Conservation (phyloP, 106 monocot species). For the Cymbidium sinense region DNA sequence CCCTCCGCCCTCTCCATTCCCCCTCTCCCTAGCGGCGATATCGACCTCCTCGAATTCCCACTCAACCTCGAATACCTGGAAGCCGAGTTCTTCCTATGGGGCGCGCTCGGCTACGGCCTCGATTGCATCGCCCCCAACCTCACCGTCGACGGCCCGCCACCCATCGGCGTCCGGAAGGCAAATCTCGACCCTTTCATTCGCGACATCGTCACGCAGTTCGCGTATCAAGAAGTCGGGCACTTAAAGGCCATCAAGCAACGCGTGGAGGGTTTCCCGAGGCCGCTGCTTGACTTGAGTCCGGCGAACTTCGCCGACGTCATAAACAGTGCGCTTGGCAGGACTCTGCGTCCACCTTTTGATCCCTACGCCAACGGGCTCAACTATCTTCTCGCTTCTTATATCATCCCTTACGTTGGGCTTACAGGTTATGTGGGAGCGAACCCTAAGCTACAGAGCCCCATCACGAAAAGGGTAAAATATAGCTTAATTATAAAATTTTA, state of each 20-base stretch:
- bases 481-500: no score
- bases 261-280: conserved; percentile 58
- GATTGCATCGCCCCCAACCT: conserved; percentile 38
- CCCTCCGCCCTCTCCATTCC: background rate
- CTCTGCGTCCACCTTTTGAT: conserved; percentile 47
- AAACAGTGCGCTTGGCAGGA: conserved; percentile 20
- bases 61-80: conserved; percentile 70
- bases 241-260: conserved; percentile 52
- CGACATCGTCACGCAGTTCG: conserved; percentile 47
- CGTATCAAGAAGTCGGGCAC: conserved; percentile 72
- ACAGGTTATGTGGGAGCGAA: conserved; percentile 53
- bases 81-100: conserved; percentile 70
- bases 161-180: conserved; percentile 49
- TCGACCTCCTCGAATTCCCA: conserved; percentile 57
- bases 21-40: conserved; percentile 18
- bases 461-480: conserved; percentile 34
- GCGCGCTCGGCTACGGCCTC: conserved; percentile 44
- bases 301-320: conserved; percentile 41
- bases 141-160: conserved; percentile 44
- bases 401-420: conserved; percentile 62
- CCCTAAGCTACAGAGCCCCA: conserved; percentile 19
- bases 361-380: conserved; percentile 49
- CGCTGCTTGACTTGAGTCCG: conserved; percentile 47
- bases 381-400: conserved; percentile 46
- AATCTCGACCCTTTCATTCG: conserved; percentile 26